These are phyloP conservation scores for Fusarium sp. DNA, from an alignment of 2,329 filamentous ascomycete species.

Conservation along the genomic window DNA sequence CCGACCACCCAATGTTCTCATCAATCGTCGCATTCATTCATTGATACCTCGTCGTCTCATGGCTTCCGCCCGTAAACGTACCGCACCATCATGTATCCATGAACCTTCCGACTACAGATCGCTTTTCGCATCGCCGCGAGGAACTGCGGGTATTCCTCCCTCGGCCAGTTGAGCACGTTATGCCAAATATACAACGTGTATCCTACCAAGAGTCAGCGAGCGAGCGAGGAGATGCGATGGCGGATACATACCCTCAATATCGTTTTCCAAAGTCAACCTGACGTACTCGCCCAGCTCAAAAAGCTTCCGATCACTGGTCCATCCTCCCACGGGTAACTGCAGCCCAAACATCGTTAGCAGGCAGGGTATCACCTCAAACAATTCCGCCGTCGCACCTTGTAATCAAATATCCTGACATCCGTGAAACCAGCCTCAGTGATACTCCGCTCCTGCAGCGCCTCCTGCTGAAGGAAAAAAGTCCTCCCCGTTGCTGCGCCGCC, in stretches of 20 bases:
- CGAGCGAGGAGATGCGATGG: background rate
- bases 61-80: constrained; percentile 34
- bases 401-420: constrained; percentile 24
- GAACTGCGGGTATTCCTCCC: constrained; percentile 31
- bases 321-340: constrained; percentile 34
- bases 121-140: constrained; percentile 16
- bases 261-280: constrained; percentile 35
- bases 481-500: constrained; percentile 3
- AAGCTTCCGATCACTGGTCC: constrained; percentile 34
- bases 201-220: constrained; percentile 2
- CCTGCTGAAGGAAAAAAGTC: constrained; percentile 23
- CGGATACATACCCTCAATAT: constrained; percentile 21
- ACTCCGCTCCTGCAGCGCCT: constrained; percentile 23
- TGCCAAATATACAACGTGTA: constrained; percentile 33
- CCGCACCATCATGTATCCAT: constrained; percentile 33
- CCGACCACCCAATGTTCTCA: background rate
- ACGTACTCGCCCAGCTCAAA: constrained; percentile 31
- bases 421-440: constrained; percentile 33
- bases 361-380: background rate
- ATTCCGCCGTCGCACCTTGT: constrained; percentile 14
- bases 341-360: background rate
- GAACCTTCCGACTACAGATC: constrained; percentile 24
- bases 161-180: constrained; percentile 29
- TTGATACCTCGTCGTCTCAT: background rate
- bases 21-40: background rate